These are phyloP conservation scores for Coleophoma cylindrospora DNA, from an alignment of 2,329 filamentous ascomycete genomes.

Conservation along the genomic window DNA sequence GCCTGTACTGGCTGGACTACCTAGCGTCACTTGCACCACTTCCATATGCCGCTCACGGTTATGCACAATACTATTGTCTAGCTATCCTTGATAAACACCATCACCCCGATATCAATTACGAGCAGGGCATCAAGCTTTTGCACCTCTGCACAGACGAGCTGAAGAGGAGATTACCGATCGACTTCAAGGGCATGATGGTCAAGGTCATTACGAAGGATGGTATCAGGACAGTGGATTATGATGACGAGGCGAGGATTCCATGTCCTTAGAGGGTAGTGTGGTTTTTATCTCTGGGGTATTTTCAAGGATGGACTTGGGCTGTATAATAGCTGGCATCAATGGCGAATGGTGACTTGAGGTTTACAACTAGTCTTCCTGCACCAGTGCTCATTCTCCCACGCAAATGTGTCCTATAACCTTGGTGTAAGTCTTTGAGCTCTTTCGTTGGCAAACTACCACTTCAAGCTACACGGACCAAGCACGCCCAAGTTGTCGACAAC, in stretches of 20 bases:
- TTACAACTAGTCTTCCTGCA: too few relatives aligned
- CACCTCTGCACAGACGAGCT: conserved; percentile 95
- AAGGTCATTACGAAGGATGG: conserved; percentile 96
- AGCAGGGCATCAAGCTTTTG: conserved; percentile 86
- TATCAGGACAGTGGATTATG: conserved; percentile 77
- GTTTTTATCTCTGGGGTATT: conserved; percentile 1
- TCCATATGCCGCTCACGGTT: conserved; percentile 95
- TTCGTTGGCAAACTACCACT: too few relatives aligned
- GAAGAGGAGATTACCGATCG: conserved; percentile 92
- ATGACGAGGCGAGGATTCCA: conserved; percentile 49
- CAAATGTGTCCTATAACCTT: too few relatives aligned
- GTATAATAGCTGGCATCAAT: conserved; percentile 25
- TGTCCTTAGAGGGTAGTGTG: conserved; percentile 15
- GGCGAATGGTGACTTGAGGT: conserved; percentile 5
- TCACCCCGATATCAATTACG: conserved; percentile 86
- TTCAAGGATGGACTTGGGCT: conserved; percentile 11
- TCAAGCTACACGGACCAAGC: too few relatives aligned
- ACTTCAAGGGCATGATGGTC: conserved; percentile 95
- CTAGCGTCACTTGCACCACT: conserved; percentile 82
- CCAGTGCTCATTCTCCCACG: too few relatives aligned
- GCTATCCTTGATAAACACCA: conserved; percentile 98
- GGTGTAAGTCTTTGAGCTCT: too few relatives aligned
- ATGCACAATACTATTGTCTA: conserved; percentile 98
- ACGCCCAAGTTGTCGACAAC: too few relatives aligned
- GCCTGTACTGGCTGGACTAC: conserved; percentile 96